Evolutionary conservation across 202 grass and related monocot genomes (phyloP).

Genomic region (Eragrostis tef): DNA sequence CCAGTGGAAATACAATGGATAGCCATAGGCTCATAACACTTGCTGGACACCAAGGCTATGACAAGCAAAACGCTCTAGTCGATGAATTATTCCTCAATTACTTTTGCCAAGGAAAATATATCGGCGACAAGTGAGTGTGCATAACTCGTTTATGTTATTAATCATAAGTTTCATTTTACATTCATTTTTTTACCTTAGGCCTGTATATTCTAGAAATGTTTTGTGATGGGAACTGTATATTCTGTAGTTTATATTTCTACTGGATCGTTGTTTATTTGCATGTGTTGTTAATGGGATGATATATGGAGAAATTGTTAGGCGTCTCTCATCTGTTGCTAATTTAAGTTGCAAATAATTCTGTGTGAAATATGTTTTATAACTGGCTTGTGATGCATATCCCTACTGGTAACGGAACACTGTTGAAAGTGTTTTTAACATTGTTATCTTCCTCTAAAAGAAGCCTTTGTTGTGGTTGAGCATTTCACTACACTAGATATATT

Average conservation of each 20-base stretch:
- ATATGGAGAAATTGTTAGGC: background rate
- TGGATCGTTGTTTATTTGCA: background rate
- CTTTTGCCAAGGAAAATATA: constrained; percentile 81
- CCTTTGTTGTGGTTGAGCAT: background rate
- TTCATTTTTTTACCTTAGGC: constrained; percentile 13
- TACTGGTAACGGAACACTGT: constrained; percentile 12
- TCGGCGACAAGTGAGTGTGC: constrained; percentile 70
- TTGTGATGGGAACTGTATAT: too few relatives aligned
- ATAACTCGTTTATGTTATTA: constrained; percentile 29
- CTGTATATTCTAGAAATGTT: background rate
- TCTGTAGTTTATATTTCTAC: constrained; percentile 14
- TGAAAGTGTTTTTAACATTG: background rate
- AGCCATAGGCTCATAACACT: constrained; percentile 87
- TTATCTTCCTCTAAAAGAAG: background rate
- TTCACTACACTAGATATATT: background rate
- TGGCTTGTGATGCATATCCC: background rate
- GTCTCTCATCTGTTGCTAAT: background rate
- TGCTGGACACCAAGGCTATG: constrained; percentile 75
- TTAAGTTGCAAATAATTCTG: background rate
- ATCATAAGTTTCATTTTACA: background rate
- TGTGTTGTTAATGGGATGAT: background rate
- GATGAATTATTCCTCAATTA: constrained; percentile 83
- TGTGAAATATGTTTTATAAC: constrained; percentile 17
- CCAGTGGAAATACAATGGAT: constrained; percentile 83
- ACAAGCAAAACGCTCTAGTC: constrained; percentile 90